These are phyloP conservation scores for Ulota crispa DNA, from an alignment of 225 moss, liverwort and hornwort species.

Conservation along the genomic window DNA sequence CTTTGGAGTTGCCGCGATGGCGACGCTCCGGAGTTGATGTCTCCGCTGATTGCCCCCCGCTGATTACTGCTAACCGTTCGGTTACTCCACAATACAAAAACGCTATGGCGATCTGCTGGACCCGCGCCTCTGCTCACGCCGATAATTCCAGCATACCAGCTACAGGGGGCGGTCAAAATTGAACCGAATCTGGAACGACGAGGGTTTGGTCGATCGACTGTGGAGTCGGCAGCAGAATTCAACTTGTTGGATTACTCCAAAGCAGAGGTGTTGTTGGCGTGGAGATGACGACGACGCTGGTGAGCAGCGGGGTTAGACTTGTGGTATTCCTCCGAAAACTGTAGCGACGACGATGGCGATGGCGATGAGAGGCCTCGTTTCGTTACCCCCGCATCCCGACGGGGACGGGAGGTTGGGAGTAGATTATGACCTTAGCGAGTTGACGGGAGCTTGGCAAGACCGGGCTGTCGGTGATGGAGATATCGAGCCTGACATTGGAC, in stretches of 20 bases:
- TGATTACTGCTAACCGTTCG: not conserved
- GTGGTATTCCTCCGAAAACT: not conserved
- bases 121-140: not conserved
- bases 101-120: not conserved
- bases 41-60: too few species aligned
- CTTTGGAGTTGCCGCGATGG: not conserved
- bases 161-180: not conserved
- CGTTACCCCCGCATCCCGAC: not conserved
- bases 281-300: not conserved
- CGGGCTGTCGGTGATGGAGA: conserved; percentile 24
- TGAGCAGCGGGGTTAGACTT: not conserved
- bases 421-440: conserved; percentile 10
- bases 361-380: conserved; percentile 16
- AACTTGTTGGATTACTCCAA: not conserved
- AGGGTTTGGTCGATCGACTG: not conserved
- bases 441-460: conserved; percentile 14
- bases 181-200: not conserved
- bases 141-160: not conserved
- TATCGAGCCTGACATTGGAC: conserved; percentile 39
- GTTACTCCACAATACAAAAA: not conserved
- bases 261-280: not conserved
- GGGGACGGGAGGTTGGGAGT: conserved; percentile 19
- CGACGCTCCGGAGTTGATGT: not conserved
- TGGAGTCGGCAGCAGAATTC: not conserved
- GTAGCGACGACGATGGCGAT: conserved; percentile 25